Percentiles rank a stretch among this genome's conserved stretches.
These are phyloP conservation scores for Trametes sp. DNA, from an alignment of 1,284 basidiomycete genomes.

Conservation along the genomic window DNA sequence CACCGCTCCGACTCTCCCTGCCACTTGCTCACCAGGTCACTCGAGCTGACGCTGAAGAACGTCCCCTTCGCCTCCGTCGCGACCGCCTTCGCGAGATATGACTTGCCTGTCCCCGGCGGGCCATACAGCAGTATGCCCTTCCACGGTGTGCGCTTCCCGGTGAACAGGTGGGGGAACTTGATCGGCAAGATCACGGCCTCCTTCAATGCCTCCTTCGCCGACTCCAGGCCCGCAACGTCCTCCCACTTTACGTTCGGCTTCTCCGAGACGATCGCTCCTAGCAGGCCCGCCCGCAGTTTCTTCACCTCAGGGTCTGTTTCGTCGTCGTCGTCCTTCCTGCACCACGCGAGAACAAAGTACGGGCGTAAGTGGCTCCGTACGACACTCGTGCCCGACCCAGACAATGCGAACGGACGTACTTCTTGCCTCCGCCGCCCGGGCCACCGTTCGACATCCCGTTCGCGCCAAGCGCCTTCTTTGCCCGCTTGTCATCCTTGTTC, in stretches of 20 bases:
- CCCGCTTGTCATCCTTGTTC: slow-evolving; percentile 70
- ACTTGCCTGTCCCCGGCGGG: slow-evolving; percentile 95
- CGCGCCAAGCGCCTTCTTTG: slow-evolving; percentile 81
- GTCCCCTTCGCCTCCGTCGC: slow-evolving; percentile 99
- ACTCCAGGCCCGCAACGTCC: slow-evolving; percentile 95
- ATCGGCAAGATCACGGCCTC: slow-evolving; percentile 99
- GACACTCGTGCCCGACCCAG: neutral
- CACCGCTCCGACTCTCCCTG: slow-evolving; percentile 98
- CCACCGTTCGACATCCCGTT: slow-evolving; percentile 73
- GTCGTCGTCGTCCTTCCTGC: slow-evolving; percentile 76
- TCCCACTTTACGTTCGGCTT: slow-evolving; percentile 98
- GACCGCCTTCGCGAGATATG: slow-evolving; percentile 96
- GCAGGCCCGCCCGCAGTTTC: slow-evolving; percentile 90
- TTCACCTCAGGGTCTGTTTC: slow-evolving; percentile 89
- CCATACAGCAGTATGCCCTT: slow-evolving; percentile 95
- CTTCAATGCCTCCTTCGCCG: slow-evolving; percentile 95
- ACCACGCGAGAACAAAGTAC: neutral
- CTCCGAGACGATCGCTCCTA: slow-evolving; percentile 91
- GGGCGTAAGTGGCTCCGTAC: slow-evolving; percentile 14
- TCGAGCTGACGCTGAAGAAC: slow-evolving; percentile 96
- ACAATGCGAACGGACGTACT: slow-evolving; percentile 52
- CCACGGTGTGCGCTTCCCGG: slow-evolving; percentile 98
- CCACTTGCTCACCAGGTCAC: slow-evolving; percentile 98
- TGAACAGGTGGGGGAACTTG: slow-evolving; percentile 98
- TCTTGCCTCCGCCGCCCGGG: slow-evolving; percentile 70